A percentile compares a stretch with the other conserved stretches of the same genome.
These are phyloP conservation scores for Tetrahymena elliotti DNA, from an alignment of 73 alveolate genomes.

Conservation along the genomic window DNA sequence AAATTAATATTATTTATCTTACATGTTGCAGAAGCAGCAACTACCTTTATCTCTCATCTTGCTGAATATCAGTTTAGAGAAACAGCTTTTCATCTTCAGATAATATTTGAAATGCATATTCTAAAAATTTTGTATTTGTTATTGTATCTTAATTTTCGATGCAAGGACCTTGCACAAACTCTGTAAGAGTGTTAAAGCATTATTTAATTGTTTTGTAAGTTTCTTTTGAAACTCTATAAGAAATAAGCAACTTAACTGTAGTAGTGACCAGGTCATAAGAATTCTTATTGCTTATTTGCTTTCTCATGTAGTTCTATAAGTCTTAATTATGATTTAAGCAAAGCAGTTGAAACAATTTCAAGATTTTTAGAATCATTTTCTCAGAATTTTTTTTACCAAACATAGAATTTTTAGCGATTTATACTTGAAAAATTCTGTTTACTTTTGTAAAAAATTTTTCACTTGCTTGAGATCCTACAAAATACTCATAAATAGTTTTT, in stretches of 20 bases:
- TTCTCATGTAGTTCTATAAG: conserved; percentile 17
- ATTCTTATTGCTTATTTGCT: conserved; percentile 14
- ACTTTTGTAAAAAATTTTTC: neutral
- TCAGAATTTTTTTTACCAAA: neutral
- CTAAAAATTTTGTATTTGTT: conserved; percentile 29
- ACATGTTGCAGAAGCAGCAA: neutral
- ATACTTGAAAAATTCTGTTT: neutral
- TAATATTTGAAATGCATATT: neutral
- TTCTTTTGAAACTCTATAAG: neutral
- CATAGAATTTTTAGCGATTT: neutral
- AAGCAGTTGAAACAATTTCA: conserved; percentile 11
- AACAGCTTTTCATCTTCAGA: conserved; percentile 1
- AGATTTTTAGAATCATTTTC: neutral
- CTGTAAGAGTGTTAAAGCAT: conserved; percentile 40
- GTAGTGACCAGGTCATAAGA: conserved; percentile 16
- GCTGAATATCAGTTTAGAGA: neutral
- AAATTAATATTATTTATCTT: no score
- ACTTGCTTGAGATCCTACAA: neutral
- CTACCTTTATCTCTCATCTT: neutral
- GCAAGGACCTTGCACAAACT: conserved; percentile 43
- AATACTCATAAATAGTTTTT: neutral
- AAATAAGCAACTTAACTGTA: neutral
- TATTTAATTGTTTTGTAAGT: conserved; percentile 2
- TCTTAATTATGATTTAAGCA: conserved; percentile 34
- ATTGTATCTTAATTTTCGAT: conserved; percentile 8